These are phyloP conservation scores for Cladorrhinum sp. DNA, from an alignment of 2,329 filamentous ascomycete genomes.

Conservation along the genomic window DNA sequence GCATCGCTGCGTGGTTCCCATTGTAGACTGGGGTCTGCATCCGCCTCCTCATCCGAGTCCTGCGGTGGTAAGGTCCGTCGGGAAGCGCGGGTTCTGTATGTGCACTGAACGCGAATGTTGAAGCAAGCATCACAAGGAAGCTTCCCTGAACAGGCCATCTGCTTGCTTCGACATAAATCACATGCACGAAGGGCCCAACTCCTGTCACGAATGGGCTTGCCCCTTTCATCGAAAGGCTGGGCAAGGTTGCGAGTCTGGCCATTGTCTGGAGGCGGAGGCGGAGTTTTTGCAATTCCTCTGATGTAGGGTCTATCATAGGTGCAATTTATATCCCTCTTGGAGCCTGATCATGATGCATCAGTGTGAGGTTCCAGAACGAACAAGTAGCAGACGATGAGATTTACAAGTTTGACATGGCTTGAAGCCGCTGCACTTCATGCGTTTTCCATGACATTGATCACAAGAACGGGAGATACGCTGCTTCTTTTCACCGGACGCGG, in stretches of 20 bases:
- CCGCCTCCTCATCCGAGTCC: not conserved
- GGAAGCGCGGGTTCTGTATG: conserved; percentile 10
- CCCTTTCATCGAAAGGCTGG: conserved; percentile 3
- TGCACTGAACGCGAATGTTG: conserved; percentile 16
- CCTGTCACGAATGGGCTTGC: conserved; percentile 8
- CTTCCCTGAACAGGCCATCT: conserved; percentile 14
- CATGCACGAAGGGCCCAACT: conserved; percentile 14
- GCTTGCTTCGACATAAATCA: conserved; percentile 14
- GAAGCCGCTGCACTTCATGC: conserved; percentile 18
- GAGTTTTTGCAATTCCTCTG: conserved; percentile 12
- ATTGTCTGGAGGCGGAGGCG: conserved; percentile 18
- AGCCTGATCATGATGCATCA: conserved; percentile 7
- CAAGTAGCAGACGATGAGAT: not conserved
- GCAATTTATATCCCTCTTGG: conserved; percentile 12
- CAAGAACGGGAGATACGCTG: conserved; percentile 19
- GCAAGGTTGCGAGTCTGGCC: conserved; percentile 13
- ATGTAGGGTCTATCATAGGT: conserved; percentile 19
- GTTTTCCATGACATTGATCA: conserved; percentile 18
- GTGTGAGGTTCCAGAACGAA: not conserved
- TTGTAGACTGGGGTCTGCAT: not conserved
- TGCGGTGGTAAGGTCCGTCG: not conserved
- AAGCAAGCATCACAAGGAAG: conserved; percentile 21
- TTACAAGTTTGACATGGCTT: conserved; percentile 22
- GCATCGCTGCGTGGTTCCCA: not conserved
- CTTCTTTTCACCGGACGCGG: conserved; percentile 2